Evolutionary conservation across 2,329 filamentous ascomycete species (phyloP), one percentile per base, ranked within the genome.

Genomic region (Arthrocladium fulminans): DNA sequence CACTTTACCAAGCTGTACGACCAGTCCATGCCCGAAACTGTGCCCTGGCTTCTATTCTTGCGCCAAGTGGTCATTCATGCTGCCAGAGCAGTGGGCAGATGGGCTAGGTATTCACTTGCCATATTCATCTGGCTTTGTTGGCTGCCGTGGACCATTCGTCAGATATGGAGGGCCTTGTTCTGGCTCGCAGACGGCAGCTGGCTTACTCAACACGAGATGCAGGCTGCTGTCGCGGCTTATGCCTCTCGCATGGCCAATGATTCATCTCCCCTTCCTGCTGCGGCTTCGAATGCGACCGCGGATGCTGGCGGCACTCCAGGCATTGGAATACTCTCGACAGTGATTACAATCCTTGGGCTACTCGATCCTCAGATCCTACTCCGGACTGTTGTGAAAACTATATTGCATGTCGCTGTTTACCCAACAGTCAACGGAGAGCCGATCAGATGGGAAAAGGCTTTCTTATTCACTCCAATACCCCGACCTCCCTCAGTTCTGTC

Each of bases 1-100:
- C 86, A 88, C 52, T 98, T 98, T 72, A 98, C 92, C 46, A 98
- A 98, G 68, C 79, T 98, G 32, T 98, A 98, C 71, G 83, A 89
- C 53, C 88, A 88, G 3, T 79, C 89, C 62, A 98, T 98, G 92
- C 94, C 92, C 1, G 78, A 80, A 54, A 80, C 79, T 10, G 76
- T 98, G 12, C 92, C 94, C 0, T 76, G 83, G 34, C 77, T 83
- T 41, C 74, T 98, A 53, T 96, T 98, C 60, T 57, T 88, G 48
- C 81, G 81, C 54, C 86, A 94, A 66, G 80, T 90, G 59, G 70
- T 80, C 47, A 74, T 86, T 41, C 90, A 95, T 64, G 67, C 83
- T 10, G 63, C 85, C 50, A 79, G 79, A 49, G 86, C 86, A 56
- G 56, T 90, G 29, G 63, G 89, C 22, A 83, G 84, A 9, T 94